Conservation (phyloP, 78 protist genomes). For the Dictyostelium brefeldianum region DNA sequence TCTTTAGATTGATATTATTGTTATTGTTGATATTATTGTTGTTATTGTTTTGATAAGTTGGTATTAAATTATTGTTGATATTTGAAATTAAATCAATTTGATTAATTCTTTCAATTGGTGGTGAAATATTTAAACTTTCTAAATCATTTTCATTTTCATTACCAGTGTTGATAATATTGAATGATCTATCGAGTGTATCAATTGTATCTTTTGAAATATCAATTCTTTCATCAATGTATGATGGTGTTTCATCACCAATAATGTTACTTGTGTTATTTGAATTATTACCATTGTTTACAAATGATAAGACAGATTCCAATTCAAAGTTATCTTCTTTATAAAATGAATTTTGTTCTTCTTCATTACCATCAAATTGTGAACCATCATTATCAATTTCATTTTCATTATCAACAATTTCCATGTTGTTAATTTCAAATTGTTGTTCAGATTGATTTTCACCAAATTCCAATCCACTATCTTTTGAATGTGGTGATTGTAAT, state of each 20-base stretch:
- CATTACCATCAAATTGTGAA: background rate
- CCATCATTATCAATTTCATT: background rate
- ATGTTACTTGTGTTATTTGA: background rate
- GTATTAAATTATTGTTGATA: background rate
- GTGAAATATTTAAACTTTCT: background rate
- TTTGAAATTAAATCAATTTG: background rate
- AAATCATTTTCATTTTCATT: background rate
- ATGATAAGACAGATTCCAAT: conserved; percentile 3
- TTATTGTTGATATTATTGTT: background rate
- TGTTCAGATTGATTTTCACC: background rate
- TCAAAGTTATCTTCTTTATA: conserved; percentile 26
- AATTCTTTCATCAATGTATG: background rate
- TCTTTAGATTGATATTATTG: background rate
- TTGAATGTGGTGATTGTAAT: conserved; percentile 19
- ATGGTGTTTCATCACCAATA: background rate
- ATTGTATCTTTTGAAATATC: conserved; percentile 25
- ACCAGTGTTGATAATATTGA: too few relatives aligned
- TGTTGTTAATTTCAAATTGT: background rate
- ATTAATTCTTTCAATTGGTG: background rate
- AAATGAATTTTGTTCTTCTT: conserved; percentile 15
- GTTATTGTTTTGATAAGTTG: background rate
- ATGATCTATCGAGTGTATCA: background rate
- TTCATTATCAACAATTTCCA: background rate
- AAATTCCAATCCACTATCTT: background rate
- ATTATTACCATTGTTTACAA: background rate